Evolutionary conservation across 352 stramenopile genomes (phyloP).

Genomic region (Phytopythium boreale): DNA sequence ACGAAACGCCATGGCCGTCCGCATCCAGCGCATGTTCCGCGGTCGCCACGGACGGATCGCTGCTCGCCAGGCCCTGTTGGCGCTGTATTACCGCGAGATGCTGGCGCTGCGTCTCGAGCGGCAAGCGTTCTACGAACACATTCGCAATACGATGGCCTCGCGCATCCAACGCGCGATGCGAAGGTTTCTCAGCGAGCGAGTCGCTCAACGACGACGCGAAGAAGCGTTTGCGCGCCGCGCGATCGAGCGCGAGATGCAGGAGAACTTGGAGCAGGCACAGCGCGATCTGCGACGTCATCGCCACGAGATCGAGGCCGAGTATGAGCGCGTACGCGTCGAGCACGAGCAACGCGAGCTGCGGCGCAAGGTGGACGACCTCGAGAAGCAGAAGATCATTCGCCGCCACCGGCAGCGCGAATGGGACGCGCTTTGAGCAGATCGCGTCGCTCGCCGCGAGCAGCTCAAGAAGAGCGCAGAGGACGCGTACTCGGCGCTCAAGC

Average conservation of each 20-base stretch:
- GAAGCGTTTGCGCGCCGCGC: constrained; percentile 21
- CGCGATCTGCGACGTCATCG: constrained; percentile 32
- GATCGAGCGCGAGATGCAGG: constrained; percentile 48
- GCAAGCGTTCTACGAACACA: constrained; percentile 34
- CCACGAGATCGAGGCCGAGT: constrained; percentile 43
- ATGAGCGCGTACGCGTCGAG: constrained; percentile 50
- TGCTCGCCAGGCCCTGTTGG: constrained; percentile 32
- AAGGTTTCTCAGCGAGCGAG: constrained; percentile 23
- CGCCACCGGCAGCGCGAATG: constrained; percentile 52
- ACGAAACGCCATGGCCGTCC: constrained; percentile 45
- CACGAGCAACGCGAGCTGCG: constrained; percentile 37
- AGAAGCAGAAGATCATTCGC: constrained; percentile 66
- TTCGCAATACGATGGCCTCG: constrained; percentile 36
- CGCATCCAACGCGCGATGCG: constrained; percentile 46
- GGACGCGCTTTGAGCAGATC: constrained; percentile 46
- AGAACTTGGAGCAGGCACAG: constrained; percentile 26
- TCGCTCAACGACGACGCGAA: constrained; percentile 12
- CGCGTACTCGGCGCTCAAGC: constrained; percentile 33
- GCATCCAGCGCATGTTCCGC: constrained; percentile 60
- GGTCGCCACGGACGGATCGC: constrained; percentile 45
- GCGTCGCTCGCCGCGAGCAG: constrained; percentile 33
- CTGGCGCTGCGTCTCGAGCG: constrained; percentile 47
- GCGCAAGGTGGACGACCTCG: constrained; percentile 41
- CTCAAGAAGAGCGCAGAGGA: constrained; percentile 36
- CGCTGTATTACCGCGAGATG: constrained; percentile 58